Evolutionary conservation across 768 basidiomycete species (phyloP), one percentile per base, ranked within the genome.

Genomic region (Tephrocybe sp.): DNA sequence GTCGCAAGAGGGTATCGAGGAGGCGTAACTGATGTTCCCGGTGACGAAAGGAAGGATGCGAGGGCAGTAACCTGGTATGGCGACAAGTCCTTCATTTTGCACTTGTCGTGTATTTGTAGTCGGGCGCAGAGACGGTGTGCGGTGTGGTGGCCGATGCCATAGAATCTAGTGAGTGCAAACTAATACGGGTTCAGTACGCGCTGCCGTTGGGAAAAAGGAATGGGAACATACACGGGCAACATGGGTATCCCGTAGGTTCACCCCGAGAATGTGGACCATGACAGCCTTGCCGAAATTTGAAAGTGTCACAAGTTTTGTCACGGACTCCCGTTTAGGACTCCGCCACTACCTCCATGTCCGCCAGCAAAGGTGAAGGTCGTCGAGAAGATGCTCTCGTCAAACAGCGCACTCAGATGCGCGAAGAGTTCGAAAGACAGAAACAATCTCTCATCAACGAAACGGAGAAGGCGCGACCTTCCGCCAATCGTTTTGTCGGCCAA

Each of bases 1-100:
- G 74, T 57, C 1, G 90, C 88, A 27, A 92, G 79, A 11, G 86
- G 86, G 55, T 84, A 78, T 30, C 77, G 77, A 5, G 84, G 80
- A 3, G 89, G 77, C 9, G 81, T 75, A 0, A 84, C 73, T 2
- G 87, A 80, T 15, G 90, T 93, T 19, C 80, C 71, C 1, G 97
- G 95, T 0, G 93, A 90, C 4, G 95, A 94, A 9, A 99, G 84
- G 69, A 92, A 96, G 5, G 96, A 90, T 11, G 94, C 87, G n/a
- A 99, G 79, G 13, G 87, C 80, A 12, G 93, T 97, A 42, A 95
- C 74, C 78, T 99, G 97, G 28, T 81, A 75, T 25, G 93, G 86
- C 22, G 91, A 84, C 26, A 99, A 77, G 64, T 92, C 81, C 41
- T 79, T 80, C 56, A 99, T 83, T 67, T 80, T 84, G 70, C 87